Percentiles rank a stretch among this genome's conserved stretches.
Evolutionary conservation across 176 grass and related monocot genomes (phyloP).

Genomic region (Hordeum marinum): DNA sequence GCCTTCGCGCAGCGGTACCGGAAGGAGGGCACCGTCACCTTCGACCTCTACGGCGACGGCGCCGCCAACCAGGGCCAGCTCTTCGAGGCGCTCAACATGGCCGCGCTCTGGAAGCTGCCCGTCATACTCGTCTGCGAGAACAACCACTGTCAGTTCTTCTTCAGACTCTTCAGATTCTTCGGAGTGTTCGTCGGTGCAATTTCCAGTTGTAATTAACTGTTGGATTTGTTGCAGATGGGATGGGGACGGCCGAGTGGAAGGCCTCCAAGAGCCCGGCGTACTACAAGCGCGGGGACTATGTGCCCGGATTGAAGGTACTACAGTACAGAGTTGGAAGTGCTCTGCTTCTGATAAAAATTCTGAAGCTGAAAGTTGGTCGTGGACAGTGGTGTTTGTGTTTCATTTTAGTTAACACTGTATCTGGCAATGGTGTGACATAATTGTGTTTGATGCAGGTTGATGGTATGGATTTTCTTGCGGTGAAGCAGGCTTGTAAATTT

Average conservation of each 20-base stretch:
- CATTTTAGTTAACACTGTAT: background rate
- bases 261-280: constrained; percentile 77
- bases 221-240: constrained; percentile 65
- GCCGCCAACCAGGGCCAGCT: constrained; percentile 94
- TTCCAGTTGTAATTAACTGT: background rate
- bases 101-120: constrained; percentile 87
- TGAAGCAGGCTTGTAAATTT: constrained; percentile 88
- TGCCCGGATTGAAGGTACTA: constrained; percentile 72
- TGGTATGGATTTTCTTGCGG: constrained; percentile 89
- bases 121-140: constrained; percentile 94
- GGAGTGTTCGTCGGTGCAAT: background rate
- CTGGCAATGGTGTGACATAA: too few species aligned
- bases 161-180: background rate
- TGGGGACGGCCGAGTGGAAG: constrained; percentile 92
- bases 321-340: background rate
- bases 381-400: background rate
- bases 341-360: background rate
- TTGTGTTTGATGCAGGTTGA: constrained; percentile 50
- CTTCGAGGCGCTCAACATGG: constrained; percentile 95
- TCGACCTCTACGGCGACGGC: constrained; percentile 74
- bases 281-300: constrained; percentile 97
- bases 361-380: background rate
- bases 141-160: constrained; percentile 66
- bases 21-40: constrained; percentile 74
- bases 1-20: constrained; percentile 80